Conservation (phyloP, 495 filamentous ascomycete genomes). For the Saxophila tyrrhenica region DNA sequence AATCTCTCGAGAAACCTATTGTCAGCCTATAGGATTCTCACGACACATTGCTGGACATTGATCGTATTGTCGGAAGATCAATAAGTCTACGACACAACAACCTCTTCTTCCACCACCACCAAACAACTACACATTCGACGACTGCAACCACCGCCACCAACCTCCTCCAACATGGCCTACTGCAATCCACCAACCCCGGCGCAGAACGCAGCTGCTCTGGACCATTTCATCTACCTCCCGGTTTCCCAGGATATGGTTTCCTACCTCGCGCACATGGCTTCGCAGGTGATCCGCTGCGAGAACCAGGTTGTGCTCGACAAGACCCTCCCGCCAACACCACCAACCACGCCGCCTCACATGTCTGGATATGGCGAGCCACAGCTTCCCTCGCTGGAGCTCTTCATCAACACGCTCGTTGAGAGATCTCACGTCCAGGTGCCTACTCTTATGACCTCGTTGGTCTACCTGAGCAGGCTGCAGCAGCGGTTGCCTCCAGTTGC, state of each 20-base stretch:
- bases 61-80: slow-evolving; percentile 15
- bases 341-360: slow-evolving; percentile 48
- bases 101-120: not conserved
- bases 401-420: slow-evolving; percentile 82
- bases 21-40: slow-evolving; percentile 8
- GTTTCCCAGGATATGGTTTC: slow-evolving; percentile 76
- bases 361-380: slow-evolving; percentile 33
- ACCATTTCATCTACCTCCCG: slow-evolving; percentile 73
- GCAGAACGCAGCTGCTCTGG: slow-evolving; percentile 71
- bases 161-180: slow-evolving; percentile 29
- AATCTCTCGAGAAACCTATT: slow-evolving; percentile 5
- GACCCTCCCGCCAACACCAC: slow-evolving; percentile 57
- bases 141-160: slow-evolving; percentile 7
- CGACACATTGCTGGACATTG: not conserved
- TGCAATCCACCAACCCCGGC: slow-evolving; percentile 26
- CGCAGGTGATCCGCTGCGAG: slow-evolving; percentile 86
- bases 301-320: slow-evolving; percentile 37
- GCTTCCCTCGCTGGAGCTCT: slow-evolving; percentile 72
- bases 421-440: slow-evolving; percentile 94
- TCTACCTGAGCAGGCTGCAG: slow-evolving; percentile 80
- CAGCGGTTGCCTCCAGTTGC: slow-evolving; percentile 80
- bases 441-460: slow-evolving; percentile 89
- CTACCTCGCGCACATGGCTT: slow-evolving; percentile 72
- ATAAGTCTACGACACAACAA: slow-evolving; percentile 2
- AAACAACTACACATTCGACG: not conserved